Base-by-base conservation (phyloP, 805 yeast species). In the Kuraishia hungarica region DNA sequence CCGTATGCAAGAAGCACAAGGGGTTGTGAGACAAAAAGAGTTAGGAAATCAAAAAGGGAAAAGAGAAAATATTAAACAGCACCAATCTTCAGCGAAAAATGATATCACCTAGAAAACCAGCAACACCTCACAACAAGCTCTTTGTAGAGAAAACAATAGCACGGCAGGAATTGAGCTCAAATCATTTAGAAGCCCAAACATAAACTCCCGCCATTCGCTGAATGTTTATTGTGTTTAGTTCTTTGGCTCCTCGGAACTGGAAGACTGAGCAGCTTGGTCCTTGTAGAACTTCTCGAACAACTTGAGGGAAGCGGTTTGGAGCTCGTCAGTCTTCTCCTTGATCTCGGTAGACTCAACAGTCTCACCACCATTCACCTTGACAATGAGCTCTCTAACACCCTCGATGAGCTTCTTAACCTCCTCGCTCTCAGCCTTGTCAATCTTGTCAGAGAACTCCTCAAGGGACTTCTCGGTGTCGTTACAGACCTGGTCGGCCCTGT, bases 391-490 rank as follows among this genome's bases (percentile, higher is more conserved):
- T 77, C 87, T 84, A 67, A 83, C 74, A 58, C 81, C 75, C 55
- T 77, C 67, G 62, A 87, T 79, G 67, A 77, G 74, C 65, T 75
- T 81, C 72, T 75, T 75, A 50, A 81, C 76, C 64, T 70, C 72
- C 61, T 78, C 75, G 55, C 73, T 73, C 66, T 80, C 77, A 53
- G 72, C 74, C 61, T 73, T 73, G 67, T 77, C 82, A 53, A 80
- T 70, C 66, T 75, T 79, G 62, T 85, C 90, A 58, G 73, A 81
- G 65, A 87, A 90, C 72, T 89, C 96, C 61, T 76, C 75, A 59
- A 94, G 74, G 10, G 97, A 93, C 71, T 80, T 79, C 71, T 91
- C 97, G 53, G 96, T 90, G 70, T 94, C 99, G 64, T 87, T 85
- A 62, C 90, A 82, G 53, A 86, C 77, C 63, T 86, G 83, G 60